These are phyloP conservation scores for Vigna mungo DNA, from an alignment of 306 rosid genomes.

Conservation along the genomic window DNA sequence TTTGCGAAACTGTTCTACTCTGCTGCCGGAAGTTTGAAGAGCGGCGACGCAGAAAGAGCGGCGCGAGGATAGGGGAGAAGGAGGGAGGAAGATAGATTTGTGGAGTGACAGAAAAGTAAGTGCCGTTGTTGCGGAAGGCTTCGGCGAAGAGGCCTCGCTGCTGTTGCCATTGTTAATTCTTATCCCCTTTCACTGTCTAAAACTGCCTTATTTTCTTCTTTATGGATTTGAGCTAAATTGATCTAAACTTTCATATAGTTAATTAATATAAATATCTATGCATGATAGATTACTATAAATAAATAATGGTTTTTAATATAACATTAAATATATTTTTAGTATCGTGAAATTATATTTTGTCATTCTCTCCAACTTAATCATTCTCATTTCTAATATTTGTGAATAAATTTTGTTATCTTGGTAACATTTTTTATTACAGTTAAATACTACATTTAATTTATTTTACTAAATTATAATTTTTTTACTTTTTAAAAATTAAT, in stretches of 20 bases:
- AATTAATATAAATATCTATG: neutral
- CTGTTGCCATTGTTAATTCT: slow-evolving; percentile 35
- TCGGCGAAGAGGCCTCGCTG: slow-evolving; percentile 31
- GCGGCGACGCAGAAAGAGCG: slow-evolving; percentile 55
- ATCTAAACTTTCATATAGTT: neutral
- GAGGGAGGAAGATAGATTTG: slow-evolving; percentile 44
- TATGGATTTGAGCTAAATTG: neutral
- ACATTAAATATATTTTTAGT: no score
- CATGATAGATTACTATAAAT: neutral
- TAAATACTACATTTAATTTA: no score
- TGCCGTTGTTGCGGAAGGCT: slow-evolving; percentile 35
- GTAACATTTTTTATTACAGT: no score
- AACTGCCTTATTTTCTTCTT: neutral
- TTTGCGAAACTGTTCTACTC: slow-evolving; percentile 76
- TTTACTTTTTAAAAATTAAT: no score
- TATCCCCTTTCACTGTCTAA: neutral
- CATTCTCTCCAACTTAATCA: no score
- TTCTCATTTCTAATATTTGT: no score
- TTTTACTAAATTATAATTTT: no score
- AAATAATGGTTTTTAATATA: no score
- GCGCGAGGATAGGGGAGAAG: slow-evolving; percentile 36
- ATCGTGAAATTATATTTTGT: no score
- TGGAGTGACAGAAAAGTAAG: slow-evolving; percentile 32
- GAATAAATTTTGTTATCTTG: no score
- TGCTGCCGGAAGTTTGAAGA: slow-evolving; percentile 56